These are phyloP conservation scores for Eragrostis curvula DNA, from an alignment of 176 grass and related monocot species.

Conservation along the genomic window DNA sequence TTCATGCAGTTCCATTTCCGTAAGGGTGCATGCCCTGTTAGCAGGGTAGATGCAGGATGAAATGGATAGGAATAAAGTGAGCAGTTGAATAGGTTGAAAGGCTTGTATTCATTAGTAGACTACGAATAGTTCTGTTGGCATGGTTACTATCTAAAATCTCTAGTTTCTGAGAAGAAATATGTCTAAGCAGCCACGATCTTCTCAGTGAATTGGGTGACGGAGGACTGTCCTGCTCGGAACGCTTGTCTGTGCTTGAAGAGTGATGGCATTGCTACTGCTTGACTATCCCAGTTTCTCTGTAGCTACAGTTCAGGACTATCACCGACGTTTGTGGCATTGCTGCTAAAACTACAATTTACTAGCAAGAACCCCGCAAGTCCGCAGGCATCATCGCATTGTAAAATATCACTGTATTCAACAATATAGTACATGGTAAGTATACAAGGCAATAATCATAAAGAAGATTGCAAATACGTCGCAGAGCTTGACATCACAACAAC, in stretches of 20 bases:
- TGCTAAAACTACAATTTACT: no score
- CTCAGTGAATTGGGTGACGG: neutral
- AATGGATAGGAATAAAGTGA: conserved; percentile 36
- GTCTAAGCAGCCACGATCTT: neutral
- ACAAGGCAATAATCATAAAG: no score
- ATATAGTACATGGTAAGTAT: no score
- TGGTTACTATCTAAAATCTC: neutral
- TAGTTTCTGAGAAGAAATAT: neutral
- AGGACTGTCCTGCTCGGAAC: neutral
- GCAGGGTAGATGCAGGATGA: neutral
- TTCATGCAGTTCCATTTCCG: neutral
- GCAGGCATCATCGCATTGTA: no score
- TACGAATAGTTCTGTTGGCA: conserved; percentile 2
- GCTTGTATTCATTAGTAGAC: neutral
- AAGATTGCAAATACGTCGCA: no score
- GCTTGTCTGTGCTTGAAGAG: neutral
- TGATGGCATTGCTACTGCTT: no score
- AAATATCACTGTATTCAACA: no score
- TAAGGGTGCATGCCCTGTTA: neutral
- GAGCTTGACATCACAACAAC: no score
- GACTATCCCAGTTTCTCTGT: no score
- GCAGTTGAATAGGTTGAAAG: neutral
- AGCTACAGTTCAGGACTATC: no score
- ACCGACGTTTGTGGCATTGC: no score
- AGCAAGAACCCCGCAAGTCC: no score